phyloP scores from a whole-genome alignment of 2,329 filamentous ascomycete species.

The Clarireedia monteithiana region DNA sequence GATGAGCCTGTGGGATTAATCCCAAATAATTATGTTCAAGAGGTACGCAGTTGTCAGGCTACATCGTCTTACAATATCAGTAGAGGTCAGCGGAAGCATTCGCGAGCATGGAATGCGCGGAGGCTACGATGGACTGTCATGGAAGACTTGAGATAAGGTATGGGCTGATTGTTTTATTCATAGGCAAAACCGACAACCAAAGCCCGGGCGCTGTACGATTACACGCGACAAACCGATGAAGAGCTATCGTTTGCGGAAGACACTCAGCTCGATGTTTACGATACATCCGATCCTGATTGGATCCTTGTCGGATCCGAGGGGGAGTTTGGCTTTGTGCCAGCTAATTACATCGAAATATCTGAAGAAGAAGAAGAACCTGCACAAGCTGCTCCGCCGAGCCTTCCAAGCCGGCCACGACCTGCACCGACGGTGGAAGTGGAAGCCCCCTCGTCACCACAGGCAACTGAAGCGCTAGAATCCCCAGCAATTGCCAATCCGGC shows the following conservation, averaged over 20 bases:
- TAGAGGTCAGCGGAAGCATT: background rate
- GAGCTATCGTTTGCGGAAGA: constrained; percentile 95
- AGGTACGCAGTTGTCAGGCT: constrained; percentile 50
- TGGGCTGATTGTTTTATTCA: constrained; percentile 12
- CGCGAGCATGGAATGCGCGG: background rate
- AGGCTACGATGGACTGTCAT: background rate
- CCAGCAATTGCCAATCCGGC: constrained; percentile 23
- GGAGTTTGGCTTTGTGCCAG: constrained; percentile 89
- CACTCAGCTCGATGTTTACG: constrained; percentile 73
- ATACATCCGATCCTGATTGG: constrained; percentile 91
- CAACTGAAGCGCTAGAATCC: constrained; percentile 16
- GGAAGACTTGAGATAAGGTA: background rate
- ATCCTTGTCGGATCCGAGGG: constrained; percentile 78
- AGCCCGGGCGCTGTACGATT: constrained; percentile 95
- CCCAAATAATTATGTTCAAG: constrained; percentile 90
- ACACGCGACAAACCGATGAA: constrained; percentile 93
- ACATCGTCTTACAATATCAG: background rate
- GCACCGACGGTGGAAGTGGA: constrained; percentile 22
- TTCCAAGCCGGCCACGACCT: constrained; percentile 28
- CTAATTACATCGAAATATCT: constrained; percentile 84
- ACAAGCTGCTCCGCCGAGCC: constrained; percentile 29
- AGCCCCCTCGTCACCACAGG: constrained; percentile 20
- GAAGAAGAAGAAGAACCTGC: constrained; percentile 31
- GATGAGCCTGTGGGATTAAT: constrained; percentile 42
- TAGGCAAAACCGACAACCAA: constrained; percentile 59